phyloP scores from a whole-genome alignment of 345 rosid genomes.

The Eutrema japonicum region DNA sequence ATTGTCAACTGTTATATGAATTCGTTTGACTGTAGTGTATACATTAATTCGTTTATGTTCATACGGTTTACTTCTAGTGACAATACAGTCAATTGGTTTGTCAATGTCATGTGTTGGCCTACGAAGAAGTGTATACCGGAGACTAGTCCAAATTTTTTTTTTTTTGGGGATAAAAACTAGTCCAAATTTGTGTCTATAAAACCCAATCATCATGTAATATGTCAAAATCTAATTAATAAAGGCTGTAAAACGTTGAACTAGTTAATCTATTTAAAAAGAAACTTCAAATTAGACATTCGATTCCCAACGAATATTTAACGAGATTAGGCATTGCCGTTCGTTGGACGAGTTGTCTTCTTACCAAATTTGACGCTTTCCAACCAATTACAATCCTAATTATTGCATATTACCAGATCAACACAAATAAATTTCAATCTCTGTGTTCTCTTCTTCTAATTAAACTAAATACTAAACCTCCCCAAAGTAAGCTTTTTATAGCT shows the following conservation, averaged over 20 bases:
- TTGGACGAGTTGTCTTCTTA: slow-evolving; percentile 29
- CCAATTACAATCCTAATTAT: slow-evolving; percentile 8
- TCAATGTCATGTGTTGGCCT: background rate
- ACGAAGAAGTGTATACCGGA: background rate
- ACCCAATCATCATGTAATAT: background rate
- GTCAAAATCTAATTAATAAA: slow-evolving; percentile 1
- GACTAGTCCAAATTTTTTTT: background rate
- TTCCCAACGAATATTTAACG: background rate
- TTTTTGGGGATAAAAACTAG: background rate
- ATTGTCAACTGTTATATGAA: background rate
- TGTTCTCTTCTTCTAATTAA: background rate
- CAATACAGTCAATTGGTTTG: background rate
- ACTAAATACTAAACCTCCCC: background rate
- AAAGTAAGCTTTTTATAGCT: background rate
- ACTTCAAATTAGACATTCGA: background rate
- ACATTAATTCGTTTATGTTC: background rate
- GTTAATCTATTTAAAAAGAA: background rate
- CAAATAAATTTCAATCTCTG: background rate
- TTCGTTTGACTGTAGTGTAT: background rate
- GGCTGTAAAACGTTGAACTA: background rate
- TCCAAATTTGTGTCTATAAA: background rate
- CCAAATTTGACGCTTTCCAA: slow-evolving; percentile 19
- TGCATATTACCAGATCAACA: slow-evolving; percentile 10
- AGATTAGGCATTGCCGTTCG: slow-evolving; percentile 18
- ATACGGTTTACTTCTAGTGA: background rate